phyloP scores from a whole-genome alignment of 2,329 filamentous ascomycete genomes.

The Hymenoscyphus repandus region DNA sequence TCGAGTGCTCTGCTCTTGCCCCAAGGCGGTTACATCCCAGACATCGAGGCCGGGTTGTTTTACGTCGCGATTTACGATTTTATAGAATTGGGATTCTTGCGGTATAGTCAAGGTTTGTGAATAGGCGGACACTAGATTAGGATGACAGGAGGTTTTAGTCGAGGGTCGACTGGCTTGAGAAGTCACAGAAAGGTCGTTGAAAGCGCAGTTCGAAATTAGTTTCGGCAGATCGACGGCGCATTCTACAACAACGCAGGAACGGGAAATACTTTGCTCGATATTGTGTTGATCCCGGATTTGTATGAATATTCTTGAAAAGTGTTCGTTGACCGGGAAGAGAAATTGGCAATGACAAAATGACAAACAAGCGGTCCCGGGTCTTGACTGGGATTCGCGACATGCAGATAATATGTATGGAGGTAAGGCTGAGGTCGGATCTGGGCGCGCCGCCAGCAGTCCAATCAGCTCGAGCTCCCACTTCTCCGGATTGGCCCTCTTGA shows the following conservation, averaged over 20 bases:
- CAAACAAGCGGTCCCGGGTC: conserved; percentile 20
- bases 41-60: conserved; percentile 25
- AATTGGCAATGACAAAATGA: conserved; percentile 27
- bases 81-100: conserved; percentile 13
- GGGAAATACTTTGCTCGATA: conserved; percentile 1
- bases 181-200: neutral
- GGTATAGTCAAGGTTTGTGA: conserved; percentile 26
- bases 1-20: conserved; percentile 26
- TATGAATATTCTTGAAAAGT: conserved; percentile 19
- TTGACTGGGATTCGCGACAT: conserved; percentile 25
- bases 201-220: neutral
- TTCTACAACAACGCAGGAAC: neutral
- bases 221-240: conserved; percentile 1
- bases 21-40: conserved; percentile 29
- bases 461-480: no score
- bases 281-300: neutral
- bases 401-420: conserved; percentile 13
- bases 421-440: no score
- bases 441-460: no score
- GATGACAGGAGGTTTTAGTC: conserved; percentile 2
- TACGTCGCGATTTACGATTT: conserved; percentile 28
- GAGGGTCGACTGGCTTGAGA: no score
- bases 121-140: conserved; percentile 21
- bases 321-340: conserved; percentile 15
- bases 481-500: neutral